Evolutionary conservation across 192 early-diverging fungal species (phyloP).

Genomic region (Chytriomyces confervae): DNA sequence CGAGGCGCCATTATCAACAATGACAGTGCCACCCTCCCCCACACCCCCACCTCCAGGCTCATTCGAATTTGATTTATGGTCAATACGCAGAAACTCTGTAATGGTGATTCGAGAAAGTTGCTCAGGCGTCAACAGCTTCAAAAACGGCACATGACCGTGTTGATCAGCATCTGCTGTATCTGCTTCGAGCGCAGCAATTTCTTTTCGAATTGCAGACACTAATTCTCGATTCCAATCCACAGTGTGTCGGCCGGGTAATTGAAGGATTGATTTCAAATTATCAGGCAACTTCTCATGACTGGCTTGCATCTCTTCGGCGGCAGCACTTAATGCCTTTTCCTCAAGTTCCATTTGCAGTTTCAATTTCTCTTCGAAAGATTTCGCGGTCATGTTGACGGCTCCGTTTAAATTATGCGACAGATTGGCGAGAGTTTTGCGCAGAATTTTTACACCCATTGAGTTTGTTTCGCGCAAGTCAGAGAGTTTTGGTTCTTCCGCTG

Average conservation of each 20-base stretch:
- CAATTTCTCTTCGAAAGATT: constrained; percentile 9
- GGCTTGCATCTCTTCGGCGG: constrained; percentile 68
- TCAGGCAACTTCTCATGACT: constrained; percentile 59
- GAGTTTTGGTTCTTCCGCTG: constrained; percentile 23
- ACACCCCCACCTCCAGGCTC: constrained; percentile 42
- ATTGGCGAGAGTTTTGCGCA: constrained; percentile 70
- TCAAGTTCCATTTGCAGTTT: constrained; percentile 83
- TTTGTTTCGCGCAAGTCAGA: constrained; percentile 52
- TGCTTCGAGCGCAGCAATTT: constrained; percentile 61
- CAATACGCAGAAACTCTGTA: constrained; percentile 74
- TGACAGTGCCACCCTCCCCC: constrained; percentile 14
- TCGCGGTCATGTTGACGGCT: neutral
- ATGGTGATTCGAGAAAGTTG: constrained; percentile 86
- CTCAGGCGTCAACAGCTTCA: constrained; percentile 68
- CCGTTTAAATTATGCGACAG: constrained; percentile 19
- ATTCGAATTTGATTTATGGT: neutral
- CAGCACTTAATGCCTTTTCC: constrained; percentile 77
- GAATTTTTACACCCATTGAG: constrained; percentile 76
- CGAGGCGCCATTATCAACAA: constrained; percentile 51
- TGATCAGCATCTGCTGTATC: constrained; percentile 58
- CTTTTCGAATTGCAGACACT: constrained; percentile 70
- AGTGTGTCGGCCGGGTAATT: constrained; percentile 58
- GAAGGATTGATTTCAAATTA: constrained; percentile 53
- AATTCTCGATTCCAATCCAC: constrained; percentile 76
- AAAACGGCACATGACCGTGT: constrained; percentile 64